Evolutionary conservation across 1,284 basidiomycete genomes (phyloP), one percentile per base, ranked within the genome.

Genomic region (Apiotrichum gracile): DNA sequence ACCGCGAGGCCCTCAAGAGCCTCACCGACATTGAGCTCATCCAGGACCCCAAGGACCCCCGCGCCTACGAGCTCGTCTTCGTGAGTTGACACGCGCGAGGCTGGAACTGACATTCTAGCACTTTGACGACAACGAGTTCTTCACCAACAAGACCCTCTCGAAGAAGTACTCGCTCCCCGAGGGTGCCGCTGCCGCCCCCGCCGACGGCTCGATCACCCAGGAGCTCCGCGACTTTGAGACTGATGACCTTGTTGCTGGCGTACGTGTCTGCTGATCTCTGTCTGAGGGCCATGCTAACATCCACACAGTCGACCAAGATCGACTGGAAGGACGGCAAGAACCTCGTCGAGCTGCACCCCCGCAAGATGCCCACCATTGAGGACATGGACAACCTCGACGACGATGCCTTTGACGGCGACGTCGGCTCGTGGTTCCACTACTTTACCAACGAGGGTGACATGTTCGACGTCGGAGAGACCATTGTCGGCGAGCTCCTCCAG

Each of bases 251-350:
- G 55, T 55, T 2, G 29, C 58, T 13, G 47, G 34, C n/a, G 70
- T 71, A 37, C 52, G 69, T 62, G 2, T n/a, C n/a, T 33, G n/a
- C 9, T 29, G 34, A 13, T 6, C 3, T 25, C 14, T 40, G 8
- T 5, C 13, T 29, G 25, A 21, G 19, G 41, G 26, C 19, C 14
- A 17, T 26, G 33, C 43, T 52, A 35, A 54, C 25, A 21, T 44
- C 52, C n/a, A n/a, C n/a, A n/a, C n/a, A 73, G 69, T 41, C 63
- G 9, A 55, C 51, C 16, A 60, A 60, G 53, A 78, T 79, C 59
- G 59, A 77, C 40, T 80, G 78, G 78, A 80, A 78, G 65, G 70
- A 74, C 42, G 77, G 74, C 38, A 68, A 72, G 61, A 74, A 80
- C 66, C 70, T 79, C 26, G 55, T 52, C 55, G 68, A 70, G 61